These are phyloP conservation scores for Brassica rapa DNA, from an alignment of 345 rosid species.

Conservation along the genomic window DNA sequence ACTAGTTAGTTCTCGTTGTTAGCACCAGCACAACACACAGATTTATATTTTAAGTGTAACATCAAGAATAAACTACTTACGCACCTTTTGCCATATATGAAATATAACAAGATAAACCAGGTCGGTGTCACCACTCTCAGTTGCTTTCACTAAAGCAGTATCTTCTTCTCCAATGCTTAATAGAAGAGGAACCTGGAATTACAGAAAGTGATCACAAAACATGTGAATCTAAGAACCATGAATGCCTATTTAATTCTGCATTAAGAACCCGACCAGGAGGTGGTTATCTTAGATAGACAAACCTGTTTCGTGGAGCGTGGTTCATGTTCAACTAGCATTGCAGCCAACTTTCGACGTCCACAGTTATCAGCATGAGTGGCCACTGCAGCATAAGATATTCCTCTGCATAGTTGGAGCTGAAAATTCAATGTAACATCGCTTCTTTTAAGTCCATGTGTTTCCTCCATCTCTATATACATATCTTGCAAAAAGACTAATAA, in stretches of 20 bases:
- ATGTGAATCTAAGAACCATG: conserved; percentile 7
- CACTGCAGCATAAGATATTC: conserved; percentile 97
- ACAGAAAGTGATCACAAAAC: conserved; percentile 16
- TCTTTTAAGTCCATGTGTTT: conserved; percentile 15
- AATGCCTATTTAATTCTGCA: background rate
- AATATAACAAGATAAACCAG: conserved; percentile 92
- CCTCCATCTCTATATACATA: background rate
- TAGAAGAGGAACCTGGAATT: conserved; percentile 79
- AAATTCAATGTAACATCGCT: conserved; percentile 36
- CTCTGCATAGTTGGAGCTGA: conserved; percentile 86
- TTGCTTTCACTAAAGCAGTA: conserved; percentile 85
- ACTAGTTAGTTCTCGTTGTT: conserved; percentile 15
- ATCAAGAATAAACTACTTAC: background rate
- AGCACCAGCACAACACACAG: background rate
- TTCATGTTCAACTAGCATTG: conserved; percentile 95
- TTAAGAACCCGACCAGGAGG: background rate
- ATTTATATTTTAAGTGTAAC: background rate
- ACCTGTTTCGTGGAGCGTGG: conserved; percentile 96
- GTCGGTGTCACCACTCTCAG: conserved; percentile 95
- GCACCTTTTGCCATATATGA: conserved; percentile 96
- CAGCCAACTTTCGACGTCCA: conserved; percentile 90
- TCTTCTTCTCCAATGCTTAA: conserved; percentile 97
- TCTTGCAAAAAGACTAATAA: background rate
- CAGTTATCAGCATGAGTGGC: conserved; percentile 98
- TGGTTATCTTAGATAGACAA: conserved; percentile 21